Evolutionary conservation across 805 yeast species (phyloP).

Genomic region (Trichomonascus vanleenenianus): DNA sequence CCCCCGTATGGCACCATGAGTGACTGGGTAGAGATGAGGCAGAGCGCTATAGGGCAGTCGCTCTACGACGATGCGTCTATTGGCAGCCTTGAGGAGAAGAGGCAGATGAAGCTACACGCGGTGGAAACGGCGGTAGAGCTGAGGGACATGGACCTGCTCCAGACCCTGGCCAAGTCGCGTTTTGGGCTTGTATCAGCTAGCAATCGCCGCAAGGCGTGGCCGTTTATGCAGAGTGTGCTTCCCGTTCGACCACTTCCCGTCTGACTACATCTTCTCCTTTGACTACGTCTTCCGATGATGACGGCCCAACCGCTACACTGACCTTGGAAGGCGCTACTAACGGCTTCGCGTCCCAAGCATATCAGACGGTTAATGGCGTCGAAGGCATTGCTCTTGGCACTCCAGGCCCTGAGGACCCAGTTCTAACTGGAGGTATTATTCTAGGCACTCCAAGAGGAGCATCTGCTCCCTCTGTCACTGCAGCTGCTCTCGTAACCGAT

Average conservation of each 20-base stretch:
- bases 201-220: slow-evolving; percentile 44
- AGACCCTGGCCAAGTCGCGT: slow-evolving; percentile 35
- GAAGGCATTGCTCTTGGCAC: no score
- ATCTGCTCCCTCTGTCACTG: not conserved
- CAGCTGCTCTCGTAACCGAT: not conserved
- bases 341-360: no score
- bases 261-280: no score
- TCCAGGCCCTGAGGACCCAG: no score
- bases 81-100: slow-evolving; percentile 30
- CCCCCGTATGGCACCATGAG: slow-evolving; percentile 16
- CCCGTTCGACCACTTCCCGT: no score
- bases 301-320: no score
- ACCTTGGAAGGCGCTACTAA: no score
- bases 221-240: slow-evolving; percentile 34
- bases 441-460: no score
- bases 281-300: no score
- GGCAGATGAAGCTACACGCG: slow-evolving; percentile 27
- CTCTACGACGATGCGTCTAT: slow-evolving; percentile 37
- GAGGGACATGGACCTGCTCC: slow-evolving; percentile 25
- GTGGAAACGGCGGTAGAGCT: slow-evolving; percentile 32
- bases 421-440: no score
- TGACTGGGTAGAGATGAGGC: slow-evolving; percentile 48
- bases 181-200: slow-evolving; percentile 41
- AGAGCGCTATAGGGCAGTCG: slow-evolving; percentile 39
- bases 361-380: no score